These are phyloP conservation scores for Wilhelminamyces savonicus DNA, from an alignment of 805 yeast genomes.

Conservation along the genomic window DNA sequence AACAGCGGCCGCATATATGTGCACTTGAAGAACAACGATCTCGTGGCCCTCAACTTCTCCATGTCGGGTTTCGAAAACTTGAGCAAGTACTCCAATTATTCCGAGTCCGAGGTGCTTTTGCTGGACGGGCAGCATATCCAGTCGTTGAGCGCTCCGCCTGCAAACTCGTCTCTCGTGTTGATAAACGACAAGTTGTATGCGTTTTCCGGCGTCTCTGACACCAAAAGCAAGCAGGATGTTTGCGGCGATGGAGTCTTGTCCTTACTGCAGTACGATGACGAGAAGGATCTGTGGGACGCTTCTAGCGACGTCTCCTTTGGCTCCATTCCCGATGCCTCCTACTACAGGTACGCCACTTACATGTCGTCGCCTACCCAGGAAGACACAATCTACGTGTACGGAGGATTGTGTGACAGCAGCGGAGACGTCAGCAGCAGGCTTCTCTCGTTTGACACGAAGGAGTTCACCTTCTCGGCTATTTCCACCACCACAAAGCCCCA, in stretches of 20 bases:
- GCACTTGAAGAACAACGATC: constrained; percentile 29
- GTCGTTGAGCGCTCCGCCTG: constrained; percentile 25
- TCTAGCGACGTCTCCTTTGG: constrained; percentile 8
- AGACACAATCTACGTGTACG: constrained; percentile 45
- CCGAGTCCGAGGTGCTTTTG: constrained; percentile 9
- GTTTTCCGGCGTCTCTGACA: constrained; percentile 8
- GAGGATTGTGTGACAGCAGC: constrained; percentile 34
- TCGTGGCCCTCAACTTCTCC: constrained; percentile 29
- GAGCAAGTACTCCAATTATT: constrained; percentile 1
- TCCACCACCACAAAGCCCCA: constrained; percentile 49
- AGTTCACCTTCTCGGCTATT: constrained; percentile 29
- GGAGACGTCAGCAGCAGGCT: constrained; percentile 34
- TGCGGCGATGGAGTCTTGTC: constrained; percentile 24
- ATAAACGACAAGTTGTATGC: constrained; percentile 24
- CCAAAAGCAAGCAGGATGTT: constrained; percentile 3
- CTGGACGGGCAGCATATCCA: constrained; percentile 15
- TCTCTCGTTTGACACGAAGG: constrained; percentile 35
- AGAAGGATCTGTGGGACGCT: constrained; percentile 14
- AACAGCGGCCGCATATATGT: constrained; percentile 27
- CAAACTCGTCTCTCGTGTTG: constrained; percentile 24
- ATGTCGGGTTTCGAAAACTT: constrained; percentile 21
- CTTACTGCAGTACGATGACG: constrained; percentile 14
- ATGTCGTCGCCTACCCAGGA: constrained; percentile 32
- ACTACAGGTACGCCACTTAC: constrained; percentile 32
- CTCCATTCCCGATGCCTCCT: constrained; percentile 21